These are phyloP conservation scores for Saccharomyces hybrid DNA, from an alignment of 1,139 yeast genomes.

Conservation along the genomic window DNA sequence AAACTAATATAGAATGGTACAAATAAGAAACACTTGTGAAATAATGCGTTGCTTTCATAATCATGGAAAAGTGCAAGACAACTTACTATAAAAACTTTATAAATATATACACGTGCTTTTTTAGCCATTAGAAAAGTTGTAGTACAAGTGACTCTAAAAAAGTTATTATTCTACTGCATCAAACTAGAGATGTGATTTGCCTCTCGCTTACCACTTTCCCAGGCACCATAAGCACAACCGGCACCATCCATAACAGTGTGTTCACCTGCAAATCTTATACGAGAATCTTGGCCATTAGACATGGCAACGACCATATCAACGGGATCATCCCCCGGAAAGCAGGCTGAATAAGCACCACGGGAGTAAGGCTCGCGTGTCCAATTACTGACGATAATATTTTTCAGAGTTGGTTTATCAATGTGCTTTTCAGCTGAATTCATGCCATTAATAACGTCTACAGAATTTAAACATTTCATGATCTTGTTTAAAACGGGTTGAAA, in stretches of 20 bases:
- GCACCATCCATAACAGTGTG: conserved; percentile 70
- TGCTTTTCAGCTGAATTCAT: conserved; percentile 9
- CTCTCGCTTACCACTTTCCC: conserved; percentile 64
- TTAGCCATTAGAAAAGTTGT: neutral
- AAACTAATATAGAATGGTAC: neutral
- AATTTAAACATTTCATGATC: conserved; percentile 20
- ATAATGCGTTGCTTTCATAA: neutral
- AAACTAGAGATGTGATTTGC: conserved; percentile 36
- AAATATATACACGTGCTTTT: neutral
- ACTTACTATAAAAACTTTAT: neutral
- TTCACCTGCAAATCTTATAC: conserved; percentile 80
- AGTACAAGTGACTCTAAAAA: neutral
- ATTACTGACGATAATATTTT: conserved; percentile 45
- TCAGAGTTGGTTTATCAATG: conserved; percentile 39
- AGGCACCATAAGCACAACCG: conserved; percentile 81
- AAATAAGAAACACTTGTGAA: neutral
- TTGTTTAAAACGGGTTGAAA: conserved; percentile 38
- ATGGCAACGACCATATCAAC: conserved; percentile 48
- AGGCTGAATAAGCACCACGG: conserved; percentile 69
- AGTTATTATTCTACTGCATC: neutral
- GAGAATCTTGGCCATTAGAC: conserved; percentile 46
- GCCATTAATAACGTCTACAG: conserved; percentile 13
- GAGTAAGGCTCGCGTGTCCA: conserved; percentile 71
- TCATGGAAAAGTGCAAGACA: neutral
- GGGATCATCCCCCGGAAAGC: conserved; percentile 62